phyloP scores from a whole-genome alignment of 2,329 filamentous ascomycete species.

The Cryphonectria radicalis region DNA sequence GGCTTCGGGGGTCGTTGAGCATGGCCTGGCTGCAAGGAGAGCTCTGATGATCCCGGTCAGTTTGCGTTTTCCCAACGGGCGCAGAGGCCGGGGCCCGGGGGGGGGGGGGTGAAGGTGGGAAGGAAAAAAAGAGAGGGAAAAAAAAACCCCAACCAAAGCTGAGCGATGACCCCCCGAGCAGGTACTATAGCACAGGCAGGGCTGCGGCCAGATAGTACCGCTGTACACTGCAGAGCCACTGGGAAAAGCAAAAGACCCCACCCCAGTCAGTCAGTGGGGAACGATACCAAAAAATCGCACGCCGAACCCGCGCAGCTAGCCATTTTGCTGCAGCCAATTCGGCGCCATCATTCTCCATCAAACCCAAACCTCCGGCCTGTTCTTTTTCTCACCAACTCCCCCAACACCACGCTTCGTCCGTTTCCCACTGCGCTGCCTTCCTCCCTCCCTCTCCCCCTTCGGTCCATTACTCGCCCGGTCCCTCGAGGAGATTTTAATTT shows the following conservation, averaged over 20 bases:
- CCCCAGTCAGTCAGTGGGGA: neutral
- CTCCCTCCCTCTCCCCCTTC: constrained; percentile 27
- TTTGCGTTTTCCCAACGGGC: constrained; percentile 23
- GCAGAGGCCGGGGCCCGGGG: neutral
- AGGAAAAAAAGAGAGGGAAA: constrained; percentile 13
- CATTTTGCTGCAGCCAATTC: constrained; percentile 1
- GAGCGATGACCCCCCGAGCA: constrained; percentile 2
- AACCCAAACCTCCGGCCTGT: constrained; percentile 23
- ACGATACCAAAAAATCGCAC: constrained; percentile 27
- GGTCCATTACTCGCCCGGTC: constrained; percentile 13
- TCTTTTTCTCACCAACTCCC: constrained; percentile 11
- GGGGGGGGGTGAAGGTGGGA: neutral
- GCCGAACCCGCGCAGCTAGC: constrained; percentile 26
- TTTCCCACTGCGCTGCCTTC: constrained; percentile 19
- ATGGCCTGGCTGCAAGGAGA: constrained; percentile 18
- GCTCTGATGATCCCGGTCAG: constrained; percentile 19
- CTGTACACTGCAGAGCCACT: neutral
- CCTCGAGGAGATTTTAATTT: constrained; percentile 21
- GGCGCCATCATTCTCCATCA: constrained; percentile 20
- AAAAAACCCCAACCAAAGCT: neutral
- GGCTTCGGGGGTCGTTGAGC: constrained; percentile 14
- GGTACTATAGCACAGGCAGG: neutral
- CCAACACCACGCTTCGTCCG: constrained; percentile 26
- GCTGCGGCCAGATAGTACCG: neutral
- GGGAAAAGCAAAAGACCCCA: neutral